Evolutionary conservation across 805 yeast genomes (phyloP), one percentile per base, ranked within the genome.

Genomic region (Candida nemodendra): DNA sequence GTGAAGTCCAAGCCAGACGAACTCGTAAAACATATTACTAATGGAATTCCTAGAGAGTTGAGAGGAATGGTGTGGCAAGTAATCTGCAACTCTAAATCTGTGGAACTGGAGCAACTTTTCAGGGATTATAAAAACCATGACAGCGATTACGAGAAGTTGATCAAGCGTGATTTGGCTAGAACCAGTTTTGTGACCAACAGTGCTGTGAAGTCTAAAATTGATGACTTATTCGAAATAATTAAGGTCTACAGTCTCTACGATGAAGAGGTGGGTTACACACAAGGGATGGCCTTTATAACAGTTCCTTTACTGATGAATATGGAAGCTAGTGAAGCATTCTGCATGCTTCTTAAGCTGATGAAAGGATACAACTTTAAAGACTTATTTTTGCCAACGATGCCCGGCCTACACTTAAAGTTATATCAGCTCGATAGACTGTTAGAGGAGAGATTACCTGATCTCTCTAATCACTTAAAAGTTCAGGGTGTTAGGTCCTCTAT

Each of bases 181-280:
- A 93, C 98, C 0, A 79, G 90, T 39, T 88, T 87, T 62, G 82
- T 85, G 44, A 76, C 86, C 12, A 63, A 66, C 41, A 68, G 71
- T 9, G 72, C 72, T 17, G 70, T 71, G 41, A 71, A 70, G 18
- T 77, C 79, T 34, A 80, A 81, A 51, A 65, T 72, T 9, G 81
- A 76, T 23, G 79, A 86, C 34, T 65, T 93, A 24, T 84, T 70
- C 54, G 78, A 80, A 39, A 81, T 93, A 19, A 74, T 93, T 45
- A 85, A 84, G 54, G 90, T 89, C 0, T 93, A 91, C 64, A 79
- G 93, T 16, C 64, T 87, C 32, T 83, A 77, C 58, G 98, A 93
- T 59, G 79, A 84, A 1, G 97, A 90, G 35, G 96, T 93, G 34
- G 99, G 99, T 0, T 93, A 93, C 56, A 93, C 97, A 2, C 99